Conservation (phyloP, 2,329 filamentous ascomycete species). For the Monosporascus sp. region DNA sequence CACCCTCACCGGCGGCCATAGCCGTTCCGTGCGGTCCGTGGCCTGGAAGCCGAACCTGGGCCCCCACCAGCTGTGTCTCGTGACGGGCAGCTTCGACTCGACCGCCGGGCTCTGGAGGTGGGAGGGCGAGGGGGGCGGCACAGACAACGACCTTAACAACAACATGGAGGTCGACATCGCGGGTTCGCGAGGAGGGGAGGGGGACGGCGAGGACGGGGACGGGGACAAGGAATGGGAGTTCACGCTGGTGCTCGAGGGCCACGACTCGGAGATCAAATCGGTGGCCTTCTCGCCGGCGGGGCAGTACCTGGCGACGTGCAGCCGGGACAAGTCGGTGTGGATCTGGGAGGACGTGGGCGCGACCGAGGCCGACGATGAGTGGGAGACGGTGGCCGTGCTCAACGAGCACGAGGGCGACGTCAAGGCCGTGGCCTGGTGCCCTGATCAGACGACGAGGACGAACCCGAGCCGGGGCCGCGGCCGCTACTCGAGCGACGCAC, state of each 20-base stretch:
- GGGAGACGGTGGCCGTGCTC: constrained; percentile 91
- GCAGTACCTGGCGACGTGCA: constrained; percentile 81
- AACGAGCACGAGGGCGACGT: constrained; percentile 95
- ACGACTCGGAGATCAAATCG: constrained; percentile 88
- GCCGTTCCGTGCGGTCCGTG: constrained; percentile 77
- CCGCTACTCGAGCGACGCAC: constrained; percentile 58
- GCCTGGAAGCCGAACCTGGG: constrained; percentile 78
- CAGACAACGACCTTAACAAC: constrained; percentile 22
- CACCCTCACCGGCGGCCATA: constrained; percentile 79
- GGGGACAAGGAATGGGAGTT: constrained; percentile 79
- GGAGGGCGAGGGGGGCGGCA: constrained; percentile 36
- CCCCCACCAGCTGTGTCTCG: constrained; percentile 65
- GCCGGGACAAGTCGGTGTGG: constrained; percentile 91
- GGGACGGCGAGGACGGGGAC: constrained; percentile 12
- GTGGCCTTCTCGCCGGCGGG: constrained; percentile 70
- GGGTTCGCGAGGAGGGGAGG: not conserved
- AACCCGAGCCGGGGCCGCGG: constrained; percentile 36
- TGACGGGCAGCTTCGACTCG: constrained; percentile 90
- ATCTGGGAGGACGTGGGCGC: constrained; percentile 89
- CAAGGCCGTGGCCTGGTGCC: constrained; percentile 90
- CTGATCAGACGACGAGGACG: constrained; percentile 41
- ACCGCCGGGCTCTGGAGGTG: constrained; percentile 81
- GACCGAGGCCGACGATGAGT: constrained; percentile 79
- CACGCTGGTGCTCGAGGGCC: constrained; percentile 85
- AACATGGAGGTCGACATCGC: constrained; percentile 39